Evolutionary conservation across 148 eudicot species (phyloP), one percentile per base, ranked within the genome.

Genomic region (Chenopodium berlandieri): DNA sequence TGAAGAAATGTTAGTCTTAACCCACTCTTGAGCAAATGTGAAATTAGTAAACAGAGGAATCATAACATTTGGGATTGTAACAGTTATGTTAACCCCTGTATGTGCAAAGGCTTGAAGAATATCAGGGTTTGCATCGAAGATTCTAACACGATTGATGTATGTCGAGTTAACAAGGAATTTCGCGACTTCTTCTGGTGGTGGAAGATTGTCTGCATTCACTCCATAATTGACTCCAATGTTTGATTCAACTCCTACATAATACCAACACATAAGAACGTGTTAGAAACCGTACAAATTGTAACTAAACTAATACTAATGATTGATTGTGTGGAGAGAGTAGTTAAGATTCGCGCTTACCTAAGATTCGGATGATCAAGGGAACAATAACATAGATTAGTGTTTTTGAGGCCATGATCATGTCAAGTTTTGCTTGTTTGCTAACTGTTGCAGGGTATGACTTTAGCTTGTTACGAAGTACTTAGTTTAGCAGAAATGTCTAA

Each of bases 201-300:
- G 97, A 44, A 93, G 97, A 87, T 91, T 88, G 84, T 88, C 82
- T 0, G 86, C 97, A 76, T 86, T 66, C 72, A 88, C 87, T 50
- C 95, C 95, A 67, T 93, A 93, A 86, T 93, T 91, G 5, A 93
- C 93, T 13, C 97, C 97, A 9, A 91, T 88, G 14, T 80, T 80
- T 52, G 85, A 88, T 65, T 84, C 85, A 44, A 76, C 82, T 65
- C 85, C 90, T 87, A 65, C 22, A 37, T 25, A 23, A 8, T 27
- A 52, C 31, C 66, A 50, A 62, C 67, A 62, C 9, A 34, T 1
- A 60, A 76, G 19, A 20, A 34, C 16, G 10, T 40, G 44, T 40
- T 40, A 6, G 7, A 40, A 40, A 40, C 44, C 2, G 16, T 50
- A 50, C 54, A 11, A 10, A 50, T 50, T 50, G 54, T 50, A 47